Evolutionary conservation across 805 yeast species (phyloP).

Genomic region (Metschnikowia noctiluminum): DNA sequence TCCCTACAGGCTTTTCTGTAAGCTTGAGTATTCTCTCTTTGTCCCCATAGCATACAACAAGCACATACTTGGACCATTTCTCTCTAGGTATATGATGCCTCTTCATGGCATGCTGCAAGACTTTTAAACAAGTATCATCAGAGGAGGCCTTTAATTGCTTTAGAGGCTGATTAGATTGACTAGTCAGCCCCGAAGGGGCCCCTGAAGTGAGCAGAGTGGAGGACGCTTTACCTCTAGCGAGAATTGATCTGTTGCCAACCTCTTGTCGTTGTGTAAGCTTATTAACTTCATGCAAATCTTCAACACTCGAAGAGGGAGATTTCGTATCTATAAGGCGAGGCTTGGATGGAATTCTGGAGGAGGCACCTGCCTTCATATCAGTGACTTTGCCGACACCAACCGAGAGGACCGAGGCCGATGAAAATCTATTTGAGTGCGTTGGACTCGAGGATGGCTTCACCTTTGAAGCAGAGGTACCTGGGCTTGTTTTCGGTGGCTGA

Average conservation of each 20-base stretch:
- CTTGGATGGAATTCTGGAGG: conserved; percentile 11
- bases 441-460: conserved; percentile 13
- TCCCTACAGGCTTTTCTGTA: conserved; percentile 83
- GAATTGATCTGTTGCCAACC: background rate
- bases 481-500: background rate
- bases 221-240: conserved; percentile 10
- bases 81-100: conserved; percentile 73
- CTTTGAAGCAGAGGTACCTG: conserved; percentile 4
- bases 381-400: conserved; percentile 43
- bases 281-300: conserved; percentile 5
- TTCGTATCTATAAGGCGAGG: conserved; percentile 17
- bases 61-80: conserved; percentile 85
- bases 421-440: conserved; percentile 31
- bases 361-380: conserved; percentile 9
- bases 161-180: conserved; percentile 48
- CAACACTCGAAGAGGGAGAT: conserved; percentile 6
- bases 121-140: conserved; percentile 87
- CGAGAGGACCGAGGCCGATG: conserved; percentile 36
- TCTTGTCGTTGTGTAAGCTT: conserved; percentile 5
- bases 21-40: conserved; percentile 78
- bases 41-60: conserved; percentile 88
- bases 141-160: conserved; percentile 81
- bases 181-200: conserved; percentile 1
- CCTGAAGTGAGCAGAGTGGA: conserved; percentile 10
- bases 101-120: conserved; percentile 83